A percentile compares a stretch with the other conserved stretches of the same genome.
phyloP scores from a whole-genome alignment of 306 rosid genomes.

The Albizia julibrissin region DNA sequence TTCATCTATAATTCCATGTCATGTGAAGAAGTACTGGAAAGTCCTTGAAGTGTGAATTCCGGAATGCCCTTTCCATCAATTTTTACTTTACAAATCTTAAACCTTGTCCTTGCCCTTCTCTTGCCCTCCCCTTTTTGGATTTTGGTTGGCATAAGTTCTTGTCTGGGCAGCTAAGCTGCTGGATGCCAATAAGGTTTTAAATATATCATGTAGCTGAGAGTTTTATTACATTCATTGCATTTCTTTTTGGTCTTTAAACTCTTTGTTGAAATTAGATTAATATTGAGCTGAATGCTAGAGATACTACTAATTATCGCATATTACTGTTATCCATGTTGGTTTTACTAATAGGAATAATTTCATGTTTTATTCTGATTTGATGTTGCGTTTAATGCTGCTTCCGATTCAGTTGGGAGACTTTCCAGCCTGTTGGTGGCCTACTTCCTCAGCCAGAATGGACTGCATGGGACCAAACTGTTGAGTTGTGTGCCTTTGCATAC shows the following conservation, averaged over 20 bases:
- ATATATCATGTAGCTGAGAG: background rate
- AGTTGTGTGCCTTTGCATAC: constrained; percentile 96
- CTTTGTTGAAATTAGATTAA: background rate
- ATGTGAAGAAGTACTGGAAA: background rate
- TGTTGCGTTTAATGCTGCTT: constrained; percentile 18
- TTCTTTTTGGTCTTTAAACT: constrained; percentile 7
- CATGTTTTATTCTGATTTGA: background rate
- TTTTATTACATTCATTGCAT: background rate
- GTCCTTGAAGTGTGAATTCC: background rate
- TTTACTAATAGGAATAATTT: background rate
- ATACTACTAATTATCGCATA: background rate
- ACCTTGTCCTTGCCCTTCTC: constrained; percentile 2
- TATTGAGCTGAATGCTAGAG: constrained; percentile 8
- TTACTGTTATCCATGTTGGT: constrained; percentile 10
- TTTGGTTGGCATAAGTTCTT: background rate
- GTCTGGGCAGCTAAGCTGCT: background rate
- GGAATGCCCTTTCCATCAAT: background rate
- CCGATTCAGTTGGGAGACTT: constrained; percentile 92
- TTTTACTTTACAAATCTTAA: background rate
- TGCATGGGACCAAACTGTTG: constrained; percentile 99
- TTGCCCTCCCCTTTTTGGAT: background rate
- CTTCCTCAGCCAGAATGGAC: constrained; percentile 99
- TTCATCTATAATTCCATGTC: background rate
- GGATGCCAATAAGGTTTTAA: constrained; percentile 11
- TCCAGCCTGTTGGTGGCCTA: constrained; percentile 92